phyloP scores from a whole-genome alignment of 306 rosid species.

The Quercus wislizeni region DNA sequence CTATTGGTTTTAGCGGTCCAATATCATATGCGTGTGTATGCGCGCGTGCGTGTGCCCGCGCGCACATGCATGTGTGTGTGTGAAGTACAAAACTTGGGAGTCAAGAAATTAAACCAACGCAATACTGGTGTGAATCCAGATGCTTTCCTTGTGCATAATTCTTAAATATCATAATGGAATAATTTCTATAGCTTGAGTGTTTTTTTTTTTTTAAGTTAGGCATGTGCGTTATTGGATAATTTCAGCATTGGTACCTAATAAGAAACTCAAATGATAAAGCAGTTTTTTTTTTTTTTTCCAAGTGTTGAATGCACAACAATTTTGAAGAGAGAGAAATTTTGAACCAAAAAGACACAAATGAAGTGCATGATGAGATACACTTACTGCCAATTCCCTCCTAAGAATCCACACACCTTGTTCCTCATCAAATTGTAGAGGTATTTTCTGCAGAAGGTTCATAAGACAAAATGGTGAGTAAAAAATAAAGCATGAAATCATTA shows the following conservation, averaged over 20 bases:
- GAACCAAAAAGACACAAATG: not conserved
- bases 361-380: conserved; percentile 26
- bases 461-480: conserved; percentile 9
- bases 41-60: too few relatives aligned
- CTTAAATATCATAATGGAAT: not conserved
- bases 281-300: too few relatives aligned
- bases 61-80: not conserved
- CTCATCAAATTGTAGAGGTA: conserved; percentile 55
- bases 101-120: not conserved
- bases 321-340: not conserved
- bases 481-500: not conserved
- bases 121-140: not conserved
- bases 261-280: not conserved
- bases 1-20: not conserved
- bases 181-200: not conserved
- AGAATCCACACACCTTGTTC: conserved; percentile 67
- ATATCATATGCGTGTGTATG: not conserved
- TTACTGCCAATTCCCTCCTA: conserved; percentile 76
- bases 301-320: not conserved
- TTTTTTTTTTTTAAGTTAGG: not conserved
- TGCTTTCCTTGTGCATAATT: not conserved
- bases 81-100: not conserved
- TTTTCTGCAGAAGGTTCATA: conserved; percentile 58
- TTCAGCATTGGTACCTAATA: not conserved
- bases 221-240: not conserved